Base-by-base conservation (phyloP, 495 filamentous ascomycete genomes). In the Podospora conica region DNA sequence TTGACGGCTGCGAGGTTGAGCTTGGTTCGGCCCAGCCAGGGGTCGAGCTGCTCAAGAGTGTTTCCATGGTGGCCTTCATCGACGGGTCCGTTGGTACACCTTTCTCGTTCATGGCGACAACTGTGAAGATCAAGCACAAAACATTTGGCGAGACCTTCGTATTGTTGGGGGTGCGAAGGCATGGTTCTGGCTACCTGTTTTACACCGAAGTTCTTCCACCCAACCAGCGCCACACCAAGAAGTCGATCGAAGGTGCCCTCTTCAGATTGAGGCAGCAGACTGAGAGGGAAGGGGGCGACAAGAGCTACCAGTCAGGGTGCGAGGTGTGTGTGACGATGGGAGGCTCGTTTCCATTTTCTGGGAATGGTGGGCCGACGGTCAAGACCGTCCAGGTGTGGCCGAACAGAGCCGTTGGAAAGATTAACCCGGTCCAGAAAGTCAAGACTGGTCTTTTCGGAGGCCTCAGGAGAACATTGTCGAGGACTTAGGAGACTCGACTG, bases 61-160 rank as follows among this genome's bases (percentile, higher is more conserved):
- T 48, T n/a, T 48, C 40, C 40, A 48, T 2, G 33, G 15, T 48
- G 5, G 6, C 15, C 15, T 48, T 48, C 1, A 7, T 1, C 15
- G 33, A n/a, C 0, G 5, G 0, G n/a, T 0, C 0, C 1, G 0
- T 18, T 8, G 33, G 15, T 2, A 10, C 0, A 0, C 8, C 6
- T 48, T 48, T 18, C 5, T n/a, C 33, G 40, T 48, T 48, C 40
- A 48, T 48, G 40, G 6, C 40, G 1, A 48, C 40, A 2, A 2
- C 40, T n/a, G 0, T 48, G 18, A 48, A n/a, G 40, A 48, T 48
- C 40, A 48, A 48, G 40, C 40, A 48, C 40, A 48, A 8, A 3
- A n/a, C 40, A n/a, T 0, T 48, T 18, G 40, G 40, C 40, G 40
- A 48, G 18, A 48, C 40, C 0, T 0, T 48, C 2, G 18, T 48